Evolutionary conservation across 2,329 filamentous ascomycete species (phyloP).

Genomic region (Plectosphaerella sp.): DNA sequence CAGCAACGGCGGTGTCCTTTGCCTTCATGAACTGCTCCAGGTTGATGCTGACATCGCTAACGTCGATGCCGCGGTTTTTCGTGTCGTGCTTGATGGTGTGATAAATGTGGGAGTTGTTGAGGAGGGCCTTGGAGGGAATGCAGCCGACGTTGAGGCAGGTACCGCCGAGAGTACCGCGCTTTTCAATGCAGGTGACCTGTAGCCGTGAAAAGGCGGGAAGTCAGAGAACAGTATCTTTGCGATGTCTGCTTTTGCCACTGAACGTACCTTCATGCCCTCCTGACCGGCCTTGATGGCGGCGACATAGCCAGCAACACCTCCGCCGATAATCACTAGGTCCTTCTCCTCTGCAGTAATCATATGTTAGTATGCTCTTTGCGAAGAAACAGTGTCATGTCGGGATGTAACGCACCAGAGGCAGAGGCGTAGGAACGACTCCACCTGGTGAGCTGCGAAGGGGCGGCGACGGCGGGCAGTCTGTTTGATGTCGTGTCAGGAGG

Average conservation of each 20-base stretch:
- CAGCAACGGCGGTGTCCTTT: constrained; percentile 84
- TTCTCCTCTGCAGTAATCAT: constrained; percentile 65
- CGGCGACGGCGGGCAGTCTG: constrained; percentile 46
- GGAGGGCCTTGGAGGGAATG: constrained; percentile 97
- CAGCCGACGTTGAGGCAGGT: constrained; percentile 99
- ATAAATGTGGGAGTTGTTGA: constrained; percentile 99
- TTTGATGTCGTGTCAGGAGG: not conserved
- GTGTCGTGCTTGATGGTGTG: constrained; percentile 96
- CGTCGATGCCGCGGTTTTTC: constrained; percentile 95
- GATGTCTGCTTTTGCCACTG: not conserved
- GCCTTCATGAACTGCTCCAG: constrained; percentile 96
- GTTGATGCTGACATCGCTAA: constrained; percentile 96
- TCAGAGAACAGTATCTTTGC: not conserved
- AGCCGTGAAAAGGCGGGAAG: constrained; percentile 1
- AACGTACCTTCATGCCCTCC: constrained; percentile 83
- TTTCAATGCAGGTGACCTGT: constrained; percentile 95
- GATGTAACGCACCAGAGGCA: constrained; percentile 42
- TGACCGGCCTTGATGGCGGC: constrained; percentile 98
- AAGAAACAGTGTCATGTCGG: constrained; percentile 2
- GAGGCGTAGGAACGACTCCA: constrained; percentile 57
- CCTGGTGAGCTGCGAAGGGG: constrained; percentile 40
- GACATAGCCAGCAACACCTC: constrained; percentile 97
- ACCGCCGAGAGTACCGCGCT: constrained; percentile 89
- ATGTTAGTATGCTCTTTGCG: constrained; percentile 10
- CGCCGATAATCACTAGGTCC: constrained; percentile 95